These are phyloP conservation scores for Blastobotrys persicus DNA, from an alignment of 1,139 yeast genomes.

Conservation along the genomic window DNA sequence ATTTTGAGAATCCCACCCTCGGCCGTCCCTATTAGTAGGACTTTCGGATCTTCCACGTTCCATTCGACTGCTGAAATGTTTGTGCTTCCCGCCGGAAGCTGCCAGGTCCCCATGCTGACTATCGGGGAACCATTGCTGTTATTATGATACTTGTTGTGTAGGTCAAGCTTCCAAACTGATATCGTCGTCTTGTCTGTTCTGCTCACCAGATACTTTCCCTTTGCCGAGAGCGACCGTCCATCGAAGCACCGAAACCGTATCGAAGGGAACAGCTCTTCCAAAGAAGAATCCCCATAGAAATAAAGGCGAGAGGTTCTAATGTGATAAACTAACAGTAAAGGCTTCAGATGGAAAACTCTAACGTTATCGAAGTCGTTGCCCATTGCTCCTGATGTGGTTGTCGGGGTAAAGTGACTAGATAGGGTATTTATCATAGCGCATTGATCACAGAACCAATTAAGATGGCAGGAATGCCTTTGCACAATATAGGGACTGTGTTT, in stretches of 20 bases:
- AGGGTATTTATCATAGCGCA: background rate
- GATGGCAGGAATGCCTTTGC: constrained; percentile 3
- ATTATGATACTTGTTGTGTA: background rate
- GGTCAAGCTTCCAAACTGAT: constrained; percentile 7
- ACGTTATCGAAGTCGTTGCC: constrained; percentile 1
- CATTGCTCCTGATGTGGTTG: background rate
- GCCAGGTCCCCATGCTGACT: constrained; percentile 6
- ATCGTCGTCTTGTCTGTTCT: background rate
- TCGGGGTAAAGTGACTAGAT: background rate
- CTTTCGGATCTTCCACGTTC: constrained; percentile 7
- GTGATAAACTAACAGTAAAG: constrained; percentile 6
- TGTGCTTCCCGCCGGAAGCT: background rate
- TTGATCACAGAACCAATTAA: background rate
- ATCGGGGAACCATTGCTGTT: constrained; percentile 1
- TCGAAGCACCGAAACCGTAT: constrained; percentile 4
- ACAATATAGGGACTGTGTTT: background rate
- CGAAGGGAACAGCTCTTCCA: constrained; percentile 8
- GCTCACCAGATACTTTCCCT: constrained; percentile 5
- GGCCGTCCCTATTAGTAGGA: constrained; percentile 9
- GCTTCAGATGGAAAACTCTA: constrained; percentile 4
- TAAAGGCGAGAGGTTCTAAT: constrained; percentile 5
- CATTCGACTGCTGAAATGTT: constrained; percentile 4
- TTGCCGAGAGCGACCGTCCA: background rate
- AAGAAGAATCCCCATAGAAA: constrained; percentile 7
- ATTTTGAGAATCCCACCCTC: constrained; percentile 5